Evolutionary conservation across 192 early-diverging fungal species (phyloP).

Genomic region (Rhizoclosmatium globosum): DNA sequence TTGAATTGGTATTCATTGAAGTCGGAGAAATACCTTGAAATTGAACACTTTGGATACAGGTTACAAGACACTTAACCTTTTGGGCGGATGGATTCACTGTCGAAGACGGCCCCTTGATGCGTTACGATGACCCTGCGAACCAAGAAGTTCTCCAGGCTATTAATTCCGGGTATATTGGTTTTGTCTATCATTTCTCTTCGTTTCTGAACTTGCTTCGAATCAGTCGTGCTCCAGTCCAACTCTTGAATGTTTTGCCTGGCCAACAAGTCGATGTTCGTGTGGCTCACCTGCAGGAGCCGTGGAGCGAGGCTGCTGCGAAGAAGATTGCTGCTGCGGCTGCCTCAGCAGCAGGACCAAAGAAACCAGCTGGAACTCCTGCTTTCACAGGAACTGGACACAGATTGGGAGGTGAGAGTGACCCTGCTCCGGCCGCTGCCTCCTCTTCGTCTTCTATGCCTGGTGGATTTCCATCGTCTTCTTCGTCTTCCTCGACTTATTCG

Average conservation of each 20-base stretch:
- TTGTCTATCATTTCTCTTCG: background rate
- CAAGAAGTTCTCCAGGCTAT: constrained; percentile 86
- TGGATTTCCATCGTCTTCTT: constrained; percentile 42
- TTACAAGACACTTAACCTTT: constrained; percentile 86
- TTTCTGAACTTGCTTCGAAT: background rate
- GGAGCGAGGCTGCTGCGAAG: constrained; percentile 77
- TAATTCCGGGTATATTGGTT: constrained; percentile 77
- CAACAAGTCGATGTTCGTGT: constrained; percentile 93
- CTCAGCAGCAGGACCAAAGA: background rate
- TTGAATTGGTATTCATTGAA: background rate
- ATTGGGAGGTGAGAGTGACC: constrained; percentile 25
- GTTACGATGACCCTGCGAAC: constrained; percentile 88
- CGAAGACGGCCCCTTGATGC: constrained; percentile 88
- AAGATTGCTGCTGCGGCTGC: constrained; percentile 54
- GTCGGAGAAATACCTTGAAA: background rate
- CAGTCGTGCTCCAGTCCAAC: constrained; percentile 84
- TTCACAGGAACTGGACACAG: constrained; percentile 32
- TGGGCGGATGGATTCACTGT: constrained; percentile 97
- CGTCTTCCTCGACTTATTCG: background rate
- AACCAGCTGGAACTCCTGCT: constrained; percentile 28
- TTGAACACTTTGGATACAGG: constrained; percentile 9
- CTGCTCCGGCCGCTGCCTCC: constrained; percentile 39
- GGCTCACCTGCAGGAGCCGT: constrained; percentile 85
- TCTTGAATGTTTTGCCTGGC: constrained; percentile 87
- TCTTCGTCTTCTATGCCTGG: constrained; percentile 41